These are phyloP conservation scores for Annulohypoxylon moriforme DNA, from an alignment of 495 filamentous ascomycete species.

Conservation along the genomic window DNA sequence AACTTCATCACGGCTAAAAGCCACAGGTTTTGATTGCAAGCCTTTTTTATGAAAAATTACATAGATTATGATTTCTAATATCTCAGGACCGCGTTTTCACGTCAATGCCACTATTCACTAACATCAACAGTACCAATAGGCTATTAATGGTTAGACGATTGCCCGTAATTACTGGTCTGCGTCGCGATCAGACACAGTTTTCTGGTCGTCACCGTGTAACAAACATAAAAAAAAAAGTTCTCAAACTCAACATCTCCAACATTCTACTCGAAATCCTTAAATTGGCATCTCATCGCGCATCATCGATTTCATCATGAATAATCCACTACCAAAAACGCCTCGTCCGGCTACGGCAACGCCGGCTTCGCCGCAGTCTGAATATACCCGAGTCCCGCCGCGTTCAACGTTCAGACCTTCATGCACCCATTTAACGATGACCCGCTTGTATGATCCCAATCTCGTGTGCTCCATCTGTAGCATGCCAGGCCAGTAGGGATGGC, in stretches of 20 bases:
- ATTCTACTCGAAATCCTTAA: slow-evolving; percentile 1
- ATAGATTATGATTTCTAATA: slow-evolving; percentile 6
- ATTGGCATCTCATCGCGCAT: not conserved
- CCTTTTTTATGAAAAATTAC: not conserved
- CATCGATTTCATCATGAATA: not conserved
- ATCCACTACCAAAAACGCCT: not conserved
- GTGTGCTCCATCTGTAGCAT: slow-evolving; percentile 65
- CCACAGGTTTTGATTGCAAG: not conserved
- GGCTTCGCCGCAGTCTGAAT: not conserved
- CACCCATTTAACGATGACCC: slow-evolving; percentile 69
- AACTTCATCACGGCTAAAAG: not conserved
- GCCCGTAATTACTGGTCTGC: slow-evolving; percentile 7
- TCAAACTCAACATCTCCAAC: not conserved
- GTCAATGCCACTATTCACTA: not conserved
- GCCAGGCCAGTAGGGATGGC: slow-evolving; percentile 66
- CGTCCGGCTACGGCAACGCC: not conserved
- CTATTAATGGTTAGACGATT: not conserved
- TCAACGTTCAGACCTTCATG: slow-evolving; percentile 55
- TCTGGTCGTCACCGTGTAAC: not conserved
- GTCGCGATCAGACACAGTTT: slow-evolving; percentile 1
- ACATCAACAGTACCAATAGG: slow-evolving; percentile 11
- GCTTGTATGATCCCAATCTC: slow-evolving; percentile 57
- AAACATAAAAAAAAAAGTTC: not conserved
- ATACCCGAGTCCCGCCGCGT: not conserved
- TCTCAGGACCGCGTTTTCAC: not conserved